These are phyloP conservation scores for Pulveroboletus sp. DNA, from an alignment of 768 basidiomycete species.

Conservation along the genomic window DNA sequence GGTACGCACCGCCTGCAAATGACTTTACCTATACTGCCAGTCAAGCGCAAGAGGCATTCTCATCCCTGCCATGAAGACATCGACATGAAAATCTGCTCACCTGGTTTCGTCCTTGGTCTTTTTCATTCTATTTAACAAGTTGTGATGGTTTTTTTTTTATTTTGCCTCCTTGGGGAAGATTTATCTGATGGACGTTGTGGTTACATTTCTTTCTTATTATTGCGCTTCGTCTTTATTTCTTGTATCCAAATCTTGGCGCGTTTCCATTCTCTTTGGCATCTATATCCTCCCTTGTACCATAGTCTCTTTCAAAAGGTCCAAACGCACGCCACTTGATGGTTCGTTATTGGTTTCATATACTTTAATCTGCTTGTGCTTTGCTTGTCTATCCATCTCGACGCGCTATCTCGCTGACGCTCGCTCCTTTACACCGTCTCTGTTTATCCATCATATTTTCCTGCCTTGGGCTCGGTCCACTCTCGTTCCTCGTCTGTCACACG, in stretches of 20 bases:
- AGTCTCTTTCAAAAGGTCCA: slow-evolving; percentile 3
- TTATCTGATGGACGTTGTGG: slow-evolving; percentile 8
- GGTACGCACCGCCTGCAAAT: slow-evolving; percentile 16
- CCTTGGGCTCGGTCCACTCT: neutral
- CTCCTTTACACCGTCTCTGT: slow-evolving; percentile 6
- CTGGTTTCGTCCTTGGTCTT: neutral
- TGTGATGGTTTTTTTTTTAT: neutral
- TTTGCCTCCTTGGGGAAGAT: too few species aligned
- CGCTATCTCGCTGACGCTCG: slow-evolving; percentile 15
- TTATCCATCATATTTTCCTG: slow-evolving; percentile 14
- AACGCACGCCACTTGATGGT: slow-evolving; percentile 2
- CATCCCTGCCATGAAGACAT: slow-evolving; percentile 15
- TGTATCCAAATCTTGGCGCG: slow-evolving; percentile 8
- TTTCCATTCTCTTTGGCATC: slow-evolving; percentile 6
- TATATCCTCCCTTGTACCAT: slow-evolving; percentile 12
- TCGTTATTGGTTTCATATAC: slow-evolving; percentile 7
- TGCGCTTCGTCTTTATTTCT: slow-evolving; percentile 13
- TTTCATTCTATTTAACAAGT: slow-evolving; percentile 5
- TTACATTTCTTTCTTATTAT: slow-evolving; percentile 6
- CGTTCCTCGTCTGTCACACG: neutral
- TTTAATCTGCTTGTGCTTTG: slow-evolving; percentile 4
- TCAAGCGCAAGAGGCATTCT: slow-evolving; percentile 24
- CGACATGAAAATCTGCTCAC: neutral
- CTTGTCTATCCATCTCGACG: slow-evolving; percentile 9
- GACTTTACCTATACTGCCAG: slow-evolving; percentile 23